These are phyloP conservation scores for Castanea mollissima DNA, from an alignment of 306 rosid genomes.

Conservation along the genomic window DNA sequence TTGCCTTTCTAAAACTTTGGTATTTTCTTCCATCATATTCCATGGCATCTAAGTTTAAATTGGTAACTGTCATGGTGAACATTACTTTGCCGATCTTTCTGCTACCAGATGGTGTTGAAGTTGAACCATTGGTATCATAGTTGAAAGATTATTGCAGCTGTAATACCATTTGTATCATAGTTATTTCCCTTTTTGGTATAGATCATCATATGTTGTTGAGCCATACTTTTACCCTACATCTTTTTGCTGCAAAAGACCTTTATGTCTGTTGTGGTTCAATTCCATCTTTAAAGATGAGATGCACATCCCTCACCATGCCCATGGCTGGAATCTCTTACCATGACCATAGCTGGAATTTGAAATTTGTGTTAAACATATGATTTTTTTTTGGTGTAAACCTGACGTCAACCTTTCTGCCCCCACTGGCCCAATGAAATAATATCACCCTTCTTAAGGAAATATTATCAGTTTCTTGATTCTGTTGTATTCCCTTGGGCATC, in stretches of 20 bases:
- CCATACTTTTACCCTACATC: background rate
- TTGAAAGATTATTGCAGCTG: background rate
- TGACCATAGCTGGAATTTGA: too few relatives aligned
- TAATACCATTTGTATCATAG: background rate
- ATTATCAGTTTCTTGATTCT: too few relatives aligned
- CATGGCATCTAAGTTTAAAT: background rate
- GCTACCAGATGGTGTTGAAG: background rate
- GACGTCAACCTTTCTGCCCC: too few relatives aligned
- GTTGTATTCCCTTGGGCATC: too few relatives aligned
- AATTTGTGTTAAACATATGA: too few relatives aligned
- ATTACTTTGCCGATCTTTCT: background rate
- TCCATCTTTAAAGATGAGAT: background rate
- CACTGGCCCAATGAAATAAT: too few relatives aligned
- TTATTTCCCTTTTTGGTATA: background rate
- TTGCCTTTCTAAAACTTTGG: background rate
- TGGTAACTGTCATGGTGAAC: background rate
- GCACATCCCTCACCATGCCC: too few relatives aligned
- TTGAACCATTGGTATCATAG: too few relatives aligned
- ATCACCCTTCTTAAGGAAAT: too few relatives aligned
- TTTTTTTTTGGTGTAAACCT: too few relatives aligned
- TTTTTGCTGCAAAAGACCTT: background rate
- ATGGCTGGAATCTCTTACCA: too few relatives aligned
- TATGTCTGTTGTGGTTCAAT: slow-evolving; percentile 6
- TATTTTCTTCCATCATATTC: background rate
- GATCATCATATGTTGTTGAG: background rate